phyloP scores from a whole-genome alignment of 208 protist genomes.

The Trypanosoma rangeli region DNA sequence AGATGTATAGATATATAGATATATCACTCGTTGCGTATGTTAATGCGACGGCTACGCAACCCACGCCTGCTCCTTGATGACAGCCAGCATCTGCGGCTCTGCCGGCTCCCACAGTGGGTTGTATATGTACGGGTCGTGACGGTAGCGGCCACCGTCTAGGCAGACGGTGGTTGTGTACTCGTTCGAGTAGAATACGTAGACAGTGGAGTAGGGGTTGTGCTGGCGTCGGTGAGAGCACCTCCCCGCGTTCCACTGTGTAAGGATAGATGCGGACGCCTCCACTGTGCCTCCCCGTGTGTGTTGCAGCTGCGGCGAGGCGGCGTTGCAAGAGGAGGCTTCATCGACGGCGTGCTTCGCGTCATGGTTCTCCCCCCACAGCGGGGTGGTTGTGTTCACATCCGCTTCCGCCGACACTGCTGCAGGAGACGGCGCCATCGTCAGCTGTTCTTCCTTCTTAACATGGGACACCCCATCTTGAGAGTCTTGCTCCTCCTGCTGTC shows the following conservation, averaged over 20 bases:
- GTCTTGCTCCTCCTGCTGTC: not conserved
- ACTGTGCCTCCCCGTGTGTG: not conserved
- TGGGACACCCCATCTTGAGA: not conserved
- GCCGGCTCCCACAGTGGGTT: constrained; percentile 10
- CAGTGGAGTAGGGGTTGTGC: not conserved
- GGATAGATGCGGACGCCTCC: not conserved
- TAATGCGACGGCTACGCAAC: not conserved
- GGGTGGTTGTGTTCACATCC: not conserved
- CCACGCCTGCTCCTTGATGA: too few species aligned
- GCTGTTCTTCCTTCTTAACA: not conserved
- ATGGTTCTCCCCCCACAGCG: not conserved
- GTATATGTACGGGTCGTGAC: constrained; percentile 27
- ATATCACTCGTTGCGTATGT: not conserved
- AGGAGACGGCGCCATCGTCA: not conserved
- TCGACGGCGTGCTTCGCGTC: not conserved
- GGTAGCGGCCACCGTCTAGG: constrained; percentile 1
- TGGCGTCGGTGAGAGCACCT: not conserved
- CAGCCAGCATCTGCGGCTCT: not conserved
- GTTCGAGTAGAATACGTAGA: not conserved
- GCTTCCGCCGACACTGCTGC: not conserved
- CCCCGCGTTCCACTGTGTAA: not conserved
- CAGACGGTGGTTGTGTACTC: not conserved
- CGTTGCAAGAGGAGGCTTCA: not conserved
- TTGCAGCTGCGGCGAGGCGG: not conserved
- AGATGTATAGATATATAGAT: too few species aligned